Percentiles rank a stretch among this genome's conserved stretches.
Conservation (phyloP, 2,329 filamentous ascomycete genomes). For the Thermochaetoides dissita region DNA sequence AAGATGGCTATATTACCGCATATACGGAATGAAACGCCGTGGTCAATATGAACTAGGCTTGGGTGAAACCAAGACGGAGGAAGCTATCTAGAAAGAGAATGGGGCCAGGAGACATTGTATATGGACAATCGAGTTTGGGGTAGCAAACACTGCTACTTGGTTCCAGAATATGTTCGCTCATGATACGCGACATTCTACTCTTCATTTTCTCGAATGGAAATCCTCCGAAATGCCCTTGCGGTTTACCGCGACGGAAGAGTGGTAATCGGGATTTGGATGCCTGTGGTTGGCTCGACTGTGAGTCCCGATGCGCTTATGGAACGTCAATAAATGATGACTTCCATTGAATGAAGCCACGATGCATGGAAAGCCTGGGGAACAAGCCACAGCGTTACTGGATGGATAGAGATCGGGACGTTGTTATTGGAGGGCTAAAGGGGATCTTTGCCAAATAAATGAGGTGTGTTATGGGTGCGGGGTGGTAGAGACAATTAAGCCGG, state of each 20-base stretch:
- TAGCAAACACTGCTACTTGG: background rate
- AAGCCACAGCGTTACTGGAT: constrained; percentile 1
- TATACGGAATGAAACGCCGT: constrained; percentile 8
- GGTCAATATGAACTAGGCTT: constrained; percentile 1
- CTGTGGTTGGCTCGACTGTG: constrained; percentile 7
- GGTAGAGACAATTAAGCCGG: constrained; percentile 8
- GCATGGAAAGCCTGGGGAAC: constrained; percentile 6
- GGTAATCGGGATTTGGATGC: constrained; percentile 9
- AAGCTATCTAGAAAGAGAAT: background rate
- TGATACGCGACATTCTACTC: no score
- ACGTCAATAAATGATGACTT: constrained; percentile 5
- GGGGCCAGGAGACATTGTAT: constrained; percentile 1
- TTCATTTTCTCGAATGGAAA: no score
- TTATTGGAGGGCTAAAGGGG: constrained; percentile 16
- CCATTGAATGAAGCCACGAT: constrained; percentile 1
- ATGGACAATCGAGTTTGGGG: background rate
- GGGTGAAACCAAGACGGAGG: constrained; percentile 3
- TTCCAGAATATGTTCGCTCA: no score
- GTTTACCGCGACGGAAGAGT: background rate
- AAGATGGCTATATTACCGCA: constrained; percentile 5
- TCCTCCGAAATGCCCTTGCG: no score
- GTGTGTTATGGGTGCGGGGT: constrained; percentile 6
- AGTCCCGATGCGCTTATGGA: constrained; percentile 1
- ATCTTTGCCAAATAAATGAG: constrained; percentile 11
- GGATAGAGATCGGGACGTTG: no score